phyloP scores from a whole-genome alignment of 768 basidiomycete species.

The Neoboletus magnificus region DNA sequence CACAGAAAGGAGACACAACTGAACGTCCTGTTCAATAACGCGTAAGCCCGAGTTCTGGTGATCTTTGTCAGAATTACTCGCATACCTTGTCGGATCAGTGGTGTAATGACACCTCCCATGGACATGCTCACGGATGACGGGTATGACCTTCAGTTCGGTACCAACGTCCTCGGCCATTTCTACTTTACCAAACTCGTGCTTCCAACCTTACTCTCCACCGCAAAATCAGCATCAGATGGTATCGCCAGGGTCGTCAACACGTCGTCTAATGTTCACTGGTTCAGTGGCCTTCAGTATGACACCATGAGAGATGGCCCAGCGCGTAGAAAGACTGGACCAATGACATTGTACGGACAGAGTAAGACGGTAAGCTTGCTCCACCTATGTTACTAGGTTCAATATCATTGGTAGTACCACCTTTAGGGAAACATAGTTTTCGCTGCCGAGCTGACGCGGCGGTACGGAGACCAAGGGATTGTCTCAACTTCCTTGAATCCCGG shows the following conservation, averaged over 20 bases:
- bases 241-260: conserved; percentile 36
- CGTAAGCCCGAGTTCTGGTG: conserved; percentile 16
- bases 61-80: background rate
- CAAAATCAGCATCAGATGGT: conserved; percentile 30
- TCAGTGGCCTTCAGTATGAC: conserved; percentile 23
- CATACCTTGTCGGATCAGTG: conserved; percentile 17
- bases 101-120: conserved; percentile 29
- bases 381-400: background rate
- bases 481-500: conserved; percentile 45
- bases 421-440: conserved; percentile 47
- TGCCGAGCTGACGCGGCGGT: conserved; percentile 41
- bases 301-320: conserved; percentile 28
- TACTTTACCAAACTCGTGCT: conserved; percentile 37
- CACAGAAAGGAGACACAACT: conserved; percentile 20
- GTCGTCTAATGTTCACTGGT: conserved; percentile 26
- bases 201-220: conserved; percentile 31
- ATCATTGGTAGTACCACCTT: background rate
- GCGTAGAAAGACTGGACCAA: conserved; percentile 1
- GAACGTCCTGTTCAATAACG: conserved; percentile 30
- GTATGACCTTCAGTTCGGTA: conserved; percentile 42
- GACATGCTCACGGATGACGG: conserved; percentile 36
- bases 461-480: conserved; percentile 42
- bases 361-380: conserved; percentile 26
- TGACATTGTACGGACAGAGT: conserved; percentile 27
- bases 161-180: conserved; percentile 36